phyloP scores from a whole-genome alignment of 805 yeast genomes.

The Nakazawaea populi region DNA sequence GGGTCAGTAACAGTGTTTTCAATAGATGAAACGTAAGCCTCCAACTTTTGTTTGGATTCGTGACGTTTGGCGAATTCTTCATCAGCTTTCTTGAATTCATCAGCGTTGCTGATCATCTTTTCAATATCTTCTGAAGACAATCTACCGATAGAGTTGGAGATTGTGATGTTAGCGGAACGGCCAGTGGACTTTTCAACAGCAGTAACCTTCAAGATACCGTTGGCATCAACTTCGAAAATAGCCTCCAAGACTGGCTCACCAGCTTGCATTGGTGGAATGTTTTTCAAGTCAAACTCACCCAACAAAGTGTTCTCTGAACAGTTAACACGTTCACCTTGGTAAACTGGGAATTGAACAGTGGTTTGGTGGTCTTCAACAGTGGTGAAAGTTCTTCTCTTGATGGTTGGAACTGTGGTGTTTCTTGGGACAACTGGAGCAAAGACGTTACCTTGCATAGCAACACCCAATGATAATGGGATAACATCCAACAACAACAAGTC shows the following conservation, averaged over 20 bases:
- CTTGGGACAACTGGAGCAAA: constrained; percentile 99
- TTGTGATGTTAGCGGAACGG: constrained; percentile 96
- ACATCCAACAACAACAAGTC: constrained; percentile 95
- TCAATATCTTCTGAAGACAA: constrained; percentile 94
- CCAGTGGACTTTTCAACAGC: constrained; percentile 99
- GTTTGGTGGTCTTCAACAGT: constrained; percentile 99
- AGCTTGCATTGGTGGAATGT: constrained; percentile 97
- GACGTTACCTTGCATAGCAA: constrained; percentile 99
- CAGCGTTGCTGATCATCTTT: constrained; percentile 98
- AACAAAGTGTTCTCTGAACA: constrained; percentile 94
- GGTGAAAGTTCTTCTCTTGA: constrained; percentile 98
- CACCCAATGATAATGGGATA: constrained; percentile 98
- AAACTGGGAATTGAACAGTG: constrained; percentile 97
- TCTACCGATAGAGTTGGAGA: constrained; percentile 99
- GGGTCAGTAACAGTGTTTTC: constrained; percentile 98
- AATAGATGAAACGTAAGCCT: constrained; percentile 94
- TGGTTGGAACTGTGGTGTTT: constrained; percentile 99
- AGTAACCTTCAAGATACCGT: constrained; percentile 98
- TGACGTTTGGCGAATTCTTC: constrained; percentile 99
- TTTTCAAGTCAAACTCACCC: constrained; percentile 98
- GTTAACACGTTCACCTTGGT: constrained; percentile 99
- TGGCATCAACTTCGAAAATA: constrained; percentile 98
- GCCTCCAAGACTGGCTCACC: constrained; percentile 99
- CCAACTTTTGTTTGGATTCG: constrained; percentile 98
- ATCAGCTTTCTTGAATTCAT: constrained; percentile 97